These are phyloP conservation scores for Rhizopus sp. DNA, from an alignment of 371 early-diverging fungal genomes.

Conservation along the genomic window DNA sequence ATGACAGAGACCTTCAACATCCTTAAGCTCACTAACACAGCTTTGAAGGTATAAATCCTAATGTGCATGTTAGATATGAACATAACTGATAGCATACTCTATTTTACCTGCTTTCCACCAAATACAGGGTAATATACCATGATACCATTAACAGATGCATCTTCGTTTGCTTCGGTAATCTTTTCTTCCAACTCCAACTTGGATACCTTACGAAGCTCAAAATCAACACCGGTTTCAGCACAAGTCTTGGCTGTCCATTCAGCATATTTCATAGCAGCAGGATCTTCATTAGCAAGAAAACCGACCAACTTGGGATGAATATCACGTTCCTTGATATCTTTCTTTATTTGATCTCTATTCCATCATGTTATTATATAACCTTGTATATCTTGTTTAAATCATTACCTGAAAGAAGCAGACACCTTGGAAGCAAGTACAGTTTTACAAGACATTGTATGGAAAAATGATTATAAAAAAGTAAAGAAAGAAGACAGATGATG, in stretches of 20 bases:
- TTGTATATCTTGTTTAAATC: background rate
- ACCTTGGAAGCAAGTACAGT: constrained; percentile 64
- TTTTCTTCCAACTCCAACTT: constrained; percentile 84
- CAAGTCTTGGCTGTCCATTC: constrained; percentile 93
- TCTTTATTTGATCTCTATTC: constrained; percentile 78
- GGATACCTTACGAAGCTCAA: constrained; percentile 84
- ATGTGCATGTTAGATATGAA: background rate
- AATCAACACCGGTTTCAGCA: constrained; percentile 86
- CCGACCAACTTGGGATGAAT: constrained; percentile 89
- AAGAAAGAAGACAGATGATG: constrained; percentile 8
- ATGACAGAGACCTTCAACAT: constrained; percentile 96
- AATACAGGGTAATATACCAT: constrained; percentile 97
- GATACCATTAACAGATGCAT: constrained; percentile 83
- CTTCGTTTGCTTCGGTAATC: constrained; percentile 88
- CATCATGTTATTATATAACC: background rate
- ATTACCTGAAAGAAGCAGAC: constrained; percentile 64
- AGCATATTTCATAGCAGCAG: constrained; percentile 87
- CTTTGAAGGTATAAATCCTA: constrained; percentile 93
- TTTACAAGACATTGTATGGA: constrained; percentile 50
- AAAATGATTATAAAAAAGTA: constrained; percentile 6
- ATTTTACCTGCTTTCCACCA: constrained; percentile 78
- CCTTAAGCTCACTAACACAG: constrained; percentile 85
- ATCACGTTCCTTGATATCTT: constrained; percentile 66
- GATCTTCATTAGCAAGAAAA: constrained; percentile 94
- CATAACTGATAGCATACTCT: background rate